Conservation (phyloP, 129 eudicot species). For the Helianthus annuus region HanXRQr2.0-SUNRISE NC_035448.2:164788597-164789096, state of each 20-base stretch:
- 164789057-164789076: too few species aligned
- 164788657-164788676: constrained; percentile 29
- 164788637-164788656: constrained; percentile 39
- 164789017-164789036: too few species aligned
- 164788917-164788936: too few species aligned
- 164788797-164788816: neutral
- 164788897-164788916: neutral
- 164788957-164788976: too few species aligned
- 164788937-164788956: too few species aligned
- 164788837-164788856: neutral
- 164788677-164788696: neutral
- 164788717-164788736: constrained; percentile 10
- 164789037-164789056: too few species aligned
- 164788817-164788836: constrained; percentile 2
- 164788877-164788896: neutral
- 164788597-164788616: constrained; percentile 30
- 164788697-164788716: constrained; percentile 1
- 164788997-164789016: too few species aligned
- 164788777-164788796: neutral
- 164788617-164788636: constrained; percentile 42
- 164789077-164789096: too few species aligned
- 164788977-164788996: too few species aligned
- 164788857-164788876: neutral
- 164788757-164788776: neutral
- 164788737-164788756: neutral